Evolutionary conservation across 208 protist genomes (phyloP).

Genomic region (Angomonas ambiguus): DNA sequence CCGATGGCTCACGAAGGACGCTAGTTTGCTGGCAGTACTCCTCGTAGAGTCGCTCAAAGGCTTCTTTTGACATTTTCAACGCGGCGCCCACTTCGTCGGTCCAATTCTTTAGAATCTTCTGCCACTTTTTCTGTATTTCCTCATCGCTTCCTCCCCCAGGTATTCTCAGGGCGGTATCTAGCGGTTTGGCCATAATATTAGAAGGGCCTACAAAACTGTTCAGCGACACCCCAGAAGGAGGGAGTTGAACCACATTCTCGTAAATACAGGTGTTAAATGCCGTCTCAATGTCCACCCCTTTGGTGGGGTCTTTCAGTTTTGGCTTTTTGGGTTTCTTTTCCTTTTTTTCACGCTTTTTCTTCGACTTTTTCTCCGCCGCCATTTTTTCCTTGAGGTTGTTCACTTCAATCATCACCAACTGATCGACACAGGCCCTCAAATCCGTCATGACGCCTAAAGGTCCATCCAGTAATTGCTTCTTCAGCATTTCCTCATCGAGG

Average conservation of each 20-base stretch:
- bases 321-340: conserved; percentile 72
- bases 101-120: conserved; percentile 76
- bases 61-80: conserved; percentile 75
- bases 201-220: conserved; percentile 65
- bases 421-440: conserved; percentile 86
- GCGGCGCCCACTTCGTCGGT: conserved; percentile 58
- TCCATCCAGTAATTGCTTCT: conserved; percentile 81
- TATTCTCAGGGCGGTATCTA: conserved; percentile 36
- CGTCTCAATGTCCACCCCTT: conserved; percentile 79
- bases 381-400: conserved; percentile 84
- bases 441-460: conserved; percentile 83
- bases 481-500: conserved; percentile 65
- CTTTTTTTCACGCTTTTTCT: conserved; percentile 52
- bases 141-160: conserved; percentile 45
- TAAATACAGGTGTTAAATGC: conserved; percentile 71
- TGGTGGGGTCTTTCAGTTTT: conserved; percentile 80
- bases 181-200: conserved; percentile 50
- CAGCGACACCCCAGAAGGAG: conserved; percentile 36
- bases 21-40: conserved; percentile 51
- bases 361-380: conserved; percentile 68
- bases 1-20: conserved; percentile 71
- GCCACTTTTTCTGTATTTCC: conserved; percentile 86
- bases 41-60: conserved; percentile 70
- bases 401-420: conserved; percentile 91
- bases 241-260: conserved; percentile 83